phyloP scores from a whole-genome alignment of 2,329 filamentous ascomycete species.

The Lecanoromycetidae sp. region DNA sequence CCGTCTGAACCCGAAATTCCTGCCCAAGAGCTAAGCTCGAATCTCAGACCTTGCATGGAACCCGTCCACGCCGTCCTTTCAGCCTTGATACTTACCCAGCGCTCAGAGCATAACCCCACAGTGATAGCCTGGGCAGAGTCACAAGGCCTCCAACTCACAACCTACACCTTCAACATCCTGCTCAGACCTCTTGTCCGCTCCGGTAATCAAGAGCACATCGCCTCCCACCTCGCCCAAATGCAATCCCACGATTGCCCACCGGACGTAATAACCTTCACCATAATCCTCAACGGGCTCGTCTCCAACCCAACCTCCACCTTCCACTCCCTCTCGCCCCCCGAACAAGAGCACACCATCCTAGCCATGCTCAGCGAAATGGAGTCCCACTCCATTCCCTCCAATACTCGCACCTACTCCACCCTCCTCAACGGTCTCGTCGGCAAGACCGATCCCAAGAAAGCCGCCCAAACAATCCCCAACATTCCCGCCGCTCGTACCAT shows the following conservation, averaged over 20 bases:
- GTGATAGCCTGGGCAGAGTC: constrained; percentile 40
- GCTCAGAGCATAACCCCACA: constrained; percentile 38
- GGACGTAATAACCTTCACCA: constrained; percentile 60
- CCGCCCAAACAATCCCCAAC: constrained; percentile 31
- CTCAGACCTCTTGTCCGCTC: constrained; percentile 47
- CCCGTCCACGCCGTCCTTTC: constrained; percentile 59
- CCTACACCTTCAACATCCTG: constrained; percentile 53
- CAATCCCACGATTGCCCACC: constrained; percentile 40
- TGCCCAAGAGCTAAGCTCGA: background rate
- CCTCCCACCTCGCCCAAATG: constrained; percentile 49
- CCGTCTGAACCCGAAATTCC: constrained; percentile 17
- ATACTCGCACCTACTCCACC: constrained; percentile 54
- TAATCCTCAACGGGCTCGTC: constrained; percentile 52
- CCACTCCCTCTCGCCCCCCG: constrained; percentile 29
- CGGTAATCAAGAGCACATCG: constrained; percentile 37
- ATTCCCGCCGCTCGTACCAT: constrained; percentile 45
- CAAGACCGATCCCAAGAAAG: background rate
- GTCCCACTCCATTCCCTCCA: constrained; percentile 44
- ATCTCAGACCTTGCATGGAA: constrained; percentile 42
- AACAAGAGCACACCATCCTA: constrained; percentile 42
- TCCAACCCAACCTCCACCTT: constrained; percentile 36
- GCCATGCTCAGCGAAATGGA: constrained; percentile 48
- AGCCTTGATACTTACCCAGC: constrained; percentile 44
- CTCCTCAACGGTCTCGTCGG: constrained; percentile 53
- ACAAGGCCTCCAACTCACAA: constrained; percentile 36